Base-by-base conservation (phyloP, 2,329 filamentous ascomycete genomes). In the Fusarium decemcellulare region DNA sequence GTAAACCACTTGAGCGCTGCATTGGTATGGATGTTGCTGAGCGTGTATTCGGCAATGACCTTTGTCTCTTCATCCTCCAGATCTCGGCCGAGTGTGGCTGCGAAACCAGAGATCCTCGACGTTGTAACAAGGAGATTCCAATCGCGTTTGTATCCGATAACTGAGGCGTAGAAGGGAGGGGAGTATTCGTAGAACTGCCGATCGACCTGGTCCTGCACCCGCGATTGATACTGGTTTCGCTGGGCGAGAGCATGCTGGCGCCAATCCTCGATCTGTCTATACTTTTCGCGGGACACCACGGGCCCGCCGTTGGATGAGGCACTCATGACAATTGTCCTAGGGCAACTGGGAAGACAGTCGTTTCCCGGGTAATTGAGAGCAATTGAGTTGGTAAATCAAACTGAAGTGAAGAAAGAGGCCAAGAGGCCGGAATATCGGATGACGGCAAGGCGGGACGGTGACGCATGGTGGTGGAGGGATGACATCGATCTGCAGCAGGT, bases 31-130 rank as follows among this genome's bases (percentile, higher is more conserved):
- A 80, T 72, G 54, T 75, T 76, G 30, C 70, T 71, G 47, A 78
- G 61, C 27, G 76, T 75, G 63, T 80, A 74, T 61, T 80, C 78
- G 14, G 76, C 72, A 40, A 83, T 68, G 29, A 77, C 79, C 40
- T 76, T 76, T 11, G 78, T 76, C 67, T 83, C 80, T n/a, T 70
- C 62, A 53, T 82, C 79, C 39, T 74, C 77, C 14, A 82, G 72
- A 8, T 74, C 71, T 11, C 79, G 75, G 39, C 76, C 70, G 29
- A 74, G 74, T 9, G 72, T 74, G 15, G 75, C 69, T 15, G 76
- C 75, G 18, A 80, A 67, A 2, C 74, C 74, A 5, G 76, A 66
- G 15, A 78, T 71, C 4, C 74, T 71, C 2, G 68, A 68, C 34
- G 76, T 76, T 7, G 77, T 73, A 18, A 78, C 62, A 0, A 71